phyloP scores from a whole-genome alignment of 108 stramenopile genomes.

The Nitzschia sp. region DNA sequence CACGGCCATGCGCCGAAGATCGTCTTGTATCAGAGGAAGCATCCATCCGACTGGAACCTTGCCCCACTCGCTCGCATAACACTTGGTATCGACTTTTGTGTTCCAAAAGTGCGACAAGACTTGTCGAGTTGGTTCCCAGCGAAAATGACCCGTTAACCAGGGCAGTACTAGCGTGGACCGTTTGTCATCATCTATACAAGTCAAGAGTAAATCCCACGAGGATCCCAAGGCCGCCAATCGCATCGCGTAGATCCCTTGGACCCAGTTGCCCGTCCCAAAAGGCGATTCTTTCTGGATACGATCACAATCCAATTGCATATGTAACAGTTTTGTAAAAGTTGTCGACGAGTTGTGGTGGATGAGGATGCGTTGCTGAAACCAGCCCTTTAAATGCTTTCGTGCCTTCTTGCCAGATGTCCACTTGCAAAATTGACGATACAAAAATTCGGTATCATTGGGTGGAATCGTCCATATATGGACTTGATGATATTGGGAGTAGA shows the following conservation, averaged over 20 bases:
- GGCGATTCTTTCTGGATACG: not conserved
- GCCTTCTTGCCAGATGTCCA: not conserved
- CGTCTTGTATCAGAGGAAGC: not conserved
- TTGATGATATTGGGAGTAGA: no score
- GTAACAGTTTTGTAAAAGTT: not conserved
- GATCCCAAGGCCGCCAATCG: slow-evolving; percentile 13
- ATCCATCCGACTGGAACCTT: slow-evolving; percentile 25
- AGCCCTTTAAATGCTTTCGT: not conserved
- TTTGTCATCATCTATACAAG: not conserved
- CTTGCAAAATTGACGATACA: slow-evolving; percentile 1
- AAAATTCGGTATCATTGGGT: slow-evolving; percentile 1
- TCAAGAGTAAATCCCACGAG: not conserved
- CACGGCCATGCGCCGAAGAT: slow-evolving; percentile 15
- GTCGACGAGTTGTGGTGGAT: no score
- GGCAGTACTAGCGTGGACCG: not conserved
- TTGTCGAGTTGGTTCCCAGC: not conserved
- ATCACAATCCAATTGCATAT: not conserved
- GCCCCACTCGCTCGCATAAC: not conserved
- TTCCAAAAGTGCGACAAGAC: not conserved
- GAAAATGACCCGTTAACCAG: not conserved
- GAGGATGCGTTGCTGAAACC: not conserved
- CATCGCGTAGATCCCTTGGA: slow-evolving; percentile 5
- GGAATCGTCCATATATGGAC: not conserved
- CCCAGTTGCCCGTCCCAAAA: slow-evolving; percentile 22
- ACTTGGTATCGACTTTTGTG: not conserved